Evolutionary conservation across 75 land plant species (phyloP).

Genomic region (Gnetum montanum): DNA sequence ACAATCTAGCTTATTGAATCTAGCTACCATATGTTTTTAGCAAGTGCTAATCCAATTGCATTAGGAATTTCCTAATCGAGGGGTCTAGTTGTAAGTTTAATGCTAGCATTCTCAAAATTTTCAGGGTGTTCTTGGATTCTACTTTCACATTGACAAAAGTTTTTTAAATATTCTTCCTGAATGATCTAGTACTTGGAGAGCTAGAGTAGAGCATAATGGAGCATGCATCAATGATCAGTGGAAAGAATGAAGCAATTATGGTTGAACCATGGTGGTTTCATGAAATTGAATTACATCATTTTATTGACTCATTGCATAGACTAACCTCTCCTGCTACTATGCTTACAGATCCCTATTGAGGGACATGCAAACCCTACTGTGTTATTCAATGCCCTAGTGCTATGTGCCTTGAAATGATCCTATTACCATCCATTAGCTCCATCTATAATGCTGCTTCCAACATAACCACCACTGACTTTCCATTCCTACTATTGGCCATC

Average conservation of each 20-base stretch:
- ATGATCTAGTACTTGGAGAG: slow-evolving; percentile 29
- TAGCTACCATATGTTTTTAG: slow-evolving; percentile 87
- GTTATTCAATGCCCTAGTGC: no score
- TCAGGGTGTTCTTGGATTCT: slow-evolving; percentile 89
- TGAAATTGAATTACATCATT: slow-evolving; percentile 90
- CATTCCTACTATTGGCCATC: no score
- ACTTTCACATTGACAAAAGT: slow-evolving; percentile 88
- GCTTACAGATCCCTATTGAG: no score
- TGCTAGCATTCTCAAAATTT: slow-evolving; percentile 85
- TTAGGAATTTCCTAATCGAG: slow-evolving; percentile 94
- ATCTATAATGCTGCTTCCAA: no score
- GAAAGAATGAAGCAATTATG: slow-evolving; percentile 87
- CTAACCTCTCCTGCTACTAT: no score
- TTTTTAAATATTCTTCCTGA: slow-evolving; percentile 73
- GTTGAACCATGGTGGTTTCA: slow-evolving; percentile 94
- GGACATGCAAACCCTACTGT: no score
- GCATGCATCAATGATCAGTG: slow-evolving; percentile 97
- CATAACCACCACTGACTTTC: no score
- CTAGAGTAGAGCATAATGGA: slow-evolving; percentile 91
- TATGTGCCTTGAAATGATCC: no score
- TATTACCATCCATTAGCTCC: no score
- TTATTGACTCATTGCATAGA: no score
- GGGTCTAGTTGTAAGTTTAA: slow-evolving; percentile 86
- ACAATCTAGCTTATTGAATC: slow-evolving; percentile 82
- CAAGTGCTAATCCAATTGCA: slow-evolving; percentile 94